Evolutionary conservation across 2,329 filamentous ascomycete genomes (phyloP).

Genomic region (Trichophyton benhamiae): DNA sequence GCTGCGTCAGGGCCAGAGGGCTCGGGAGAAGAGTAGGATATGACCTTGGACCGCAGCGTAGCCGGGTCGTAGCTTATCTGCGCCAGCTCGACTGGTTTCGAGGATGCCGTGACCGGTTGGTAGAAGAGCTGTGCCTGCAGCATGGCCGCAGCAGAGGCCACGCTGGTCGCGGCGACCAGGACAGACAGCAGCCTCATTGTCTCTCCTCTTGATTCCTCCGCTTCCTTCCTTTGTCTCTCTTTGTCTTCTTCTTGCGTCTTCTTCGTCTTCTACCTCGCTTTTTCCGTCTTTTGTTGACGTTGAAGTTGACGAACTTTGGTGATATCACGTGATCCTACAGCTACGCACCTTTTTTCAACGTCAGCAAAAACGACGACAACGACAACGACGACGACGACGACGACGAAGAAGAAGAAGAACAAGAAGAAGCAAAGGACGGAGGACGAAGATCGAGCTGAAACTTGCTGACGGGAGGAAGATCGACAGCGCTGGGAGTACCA

Average conservation of each 20-base stretch:
- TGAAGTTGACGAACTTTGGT: neutral
- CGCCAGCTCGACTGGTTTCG: slow-evolving; percentile 27
- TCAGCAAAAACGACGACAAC: neutral
- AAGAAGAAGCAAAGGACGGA: neutral
- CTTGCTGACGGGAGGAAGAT: neutral
- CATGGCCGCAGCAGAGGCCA: slow-evolving; percentile 13
- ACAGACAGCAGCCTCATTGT: slow-evolving; percentile 13
- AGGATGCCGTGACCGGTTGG: slow-evolving; percentile 23
- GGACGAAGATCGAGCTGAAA: neutral
- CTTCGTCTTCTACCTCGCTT: neutral
- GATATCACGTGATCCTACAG: neutral
- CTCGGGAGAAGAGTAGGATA: slow-evolving; percentile 29
- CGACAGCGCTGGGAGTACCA: neutral
- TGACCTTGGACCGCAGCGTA: slow-evolving; percentile 25
- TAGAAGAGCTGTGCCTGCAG: slow-evolving; percentile 26
- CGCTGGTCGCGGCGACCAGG: slow-evolving; percentile 13
- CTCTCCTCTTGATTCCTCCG: too few relatives aligned
- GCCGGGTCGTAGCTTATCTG: slow-evolving; percentile 31
- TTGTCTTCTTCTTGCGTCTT: neutral
- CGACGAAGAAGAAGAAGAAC: neutral
- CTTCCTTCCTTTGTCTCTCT: neutral
- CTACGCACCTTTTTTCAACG: too few relatives aligned
- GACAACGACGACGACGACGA: neutral
- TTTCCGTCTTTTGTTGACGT: neutral
- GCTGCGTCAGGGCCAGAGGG: neutral